phyloP scores from a whole-genome alignment of 441 rosid species.

The Jatropha multifida region DNA sequence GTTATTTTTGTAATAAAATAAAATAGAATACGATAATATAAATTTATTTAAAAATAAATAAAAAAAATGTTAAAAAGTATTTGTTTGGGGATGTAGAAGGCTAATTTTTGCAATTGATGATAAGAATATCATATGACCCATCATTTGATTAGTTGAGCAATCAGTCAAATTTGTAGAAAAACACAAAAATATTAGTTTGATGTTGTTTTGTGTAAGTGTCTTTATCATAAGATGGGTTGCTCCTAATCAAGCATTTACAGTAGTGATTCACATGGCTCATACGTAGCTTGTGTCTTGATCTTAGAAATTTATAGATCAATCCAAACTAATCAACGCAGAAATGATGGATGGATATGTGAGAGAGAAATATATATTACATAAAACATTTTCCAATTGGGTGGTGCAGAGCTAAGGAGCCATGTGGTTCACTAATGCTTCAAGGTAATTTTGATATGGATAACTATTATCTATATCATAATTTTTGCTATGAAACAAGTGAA shows the following conservation, averaged over 20 bases:
- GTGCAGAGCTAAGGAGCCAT: constrained; percentile 16
- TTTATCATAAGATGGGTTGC: background rate
- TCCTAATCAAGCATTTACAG: background rate
- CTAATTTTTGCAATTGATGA: background rate
- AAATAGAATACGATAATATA: background rate
- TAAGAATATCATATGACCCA: background rate
- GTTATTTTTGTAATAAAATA: too few relatives aligned
- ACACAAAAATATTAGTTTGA: background rate
- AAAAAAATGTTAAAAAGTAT: too few relatives aligned
- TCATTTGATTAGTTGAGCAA: background rate
- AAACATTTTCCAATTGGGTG: constrained; percentile 13
- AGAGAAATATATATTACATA: background rate
- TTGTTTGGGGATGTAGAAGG: too few relatives aligned
- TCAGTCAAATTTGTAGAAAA: background rate
- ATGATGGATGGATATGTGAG: background rate
- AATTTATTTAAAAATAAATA: background rate
- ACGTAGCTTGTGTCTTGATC: constrained; percentile 43
- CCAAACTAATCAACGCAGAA: background rate
- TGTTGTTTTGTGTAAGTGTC: background rate
- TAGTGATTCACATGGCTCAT: constrained; percentile 29
- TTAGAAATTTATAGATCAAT: constrained; percentile 16
- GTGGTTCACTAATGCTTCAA: constrained; percentile 17
- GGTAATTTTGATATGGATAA: background rate
- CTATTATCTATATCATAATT: too few relatives aligned
- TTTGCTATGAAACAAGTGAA: too few relatives aligned